Evolutionary conservation across 2,329 filamentous ascomycete genomes (phyloP).

Genomic region (Ramichloridium luteum): DNA sequence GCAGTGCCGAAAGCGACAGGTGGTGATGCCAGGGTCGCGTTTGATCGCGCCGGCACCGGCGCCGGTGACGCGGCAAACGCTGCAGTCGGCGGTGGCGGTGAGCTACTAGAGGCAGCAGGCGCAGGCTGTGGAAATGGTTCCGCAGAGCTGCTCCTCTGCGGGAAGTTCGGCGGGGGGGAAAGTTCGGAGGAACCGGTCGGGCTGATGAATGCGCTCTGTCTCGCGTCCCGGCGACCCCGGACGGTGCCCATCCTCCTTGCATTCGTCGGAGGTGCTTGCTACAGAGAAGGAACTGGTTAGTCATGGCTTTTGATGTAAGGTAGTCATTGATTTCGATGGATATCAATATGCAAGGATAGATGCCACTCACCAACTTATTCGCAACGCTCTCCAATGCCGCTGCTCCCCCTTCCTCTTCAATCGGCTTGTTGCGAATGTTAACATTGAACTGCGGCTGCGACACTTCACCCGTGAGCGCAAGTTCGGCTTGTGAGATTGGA

Average conservation of each 20-base stretch:
- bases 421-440: conserved; percentile 65
- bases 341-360: background rate
- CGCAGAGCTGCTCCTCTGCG: no score
- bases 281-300: conserved; percentile 22
- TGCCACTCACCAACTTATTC: conserved; percentile 49
- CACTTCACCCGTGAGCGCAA: conserved; percentile 41
- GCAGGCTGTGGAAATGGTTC: no score
- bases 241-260: conserved; percentile 52
- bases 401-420: conserved; percentile 57
- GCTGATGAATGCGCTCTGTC: conserved; percentile 65
- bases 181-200: no score
- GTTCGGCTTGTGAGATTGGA: conserved; percentile 55
- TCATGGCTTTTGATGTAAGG: background rate
- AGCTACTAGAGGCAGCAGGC: no score
- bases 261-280: conserved; percentile 44
- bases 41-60: no score
- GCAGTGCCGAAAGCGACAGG: conserved; percentile 11
- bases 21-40: conserved; percentile 11
- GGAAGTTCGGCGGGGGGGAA: no score
- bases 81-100: no score
- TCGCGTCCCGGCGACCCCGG: conserved; percentile 77
- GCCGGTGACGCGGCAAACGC: no score
- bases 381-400: conserved; percentile 65
- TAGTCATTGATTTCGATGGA: background rate
- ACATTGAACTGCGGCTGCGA: conserved; percentile 58